phyloP scores from a whole-genome alignment of 2,329 filamentous ascomycete genomes.

The Pestalotiopsis sp. region DNA sequence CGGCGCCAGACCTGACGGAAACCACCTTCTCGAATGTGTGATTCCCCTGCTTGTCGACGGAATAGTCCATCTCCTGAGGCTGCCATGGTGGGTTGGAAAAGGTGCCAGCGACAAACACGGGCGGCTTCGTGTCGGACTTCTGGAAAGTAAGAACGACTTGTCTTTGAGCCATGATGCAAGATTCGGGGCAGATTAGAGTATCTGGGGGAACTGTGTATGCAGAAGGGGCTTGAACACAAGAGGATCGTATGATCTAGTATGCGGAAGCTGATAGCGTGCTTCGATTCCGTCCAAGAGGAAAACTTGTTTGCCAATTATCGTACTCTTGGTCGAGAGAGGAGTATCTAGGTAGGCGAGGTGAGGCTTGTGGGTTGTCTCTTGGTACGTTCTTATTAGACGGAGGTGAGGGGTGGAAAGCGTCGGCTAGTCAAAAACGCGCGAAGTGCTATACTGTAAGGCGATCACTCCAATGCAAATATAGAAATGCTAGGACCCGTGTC shows the following conservation, averaged over 20 bases:
- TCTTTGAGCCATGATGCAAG: conserved; percentile 23
- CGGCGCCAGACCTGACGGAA: conserved; percentile 55
- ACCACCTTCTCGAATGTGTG: conserved; percentile 62
- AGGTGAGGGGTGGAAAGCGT: neutral
- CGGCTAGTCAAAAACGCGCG: neutral
- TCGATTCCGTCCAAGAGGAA: neutral
- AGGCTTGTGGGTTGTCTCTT: neutral
- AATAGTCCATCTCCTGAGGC: conserved; percentile 65
- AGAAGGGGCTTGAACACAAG: neutral
- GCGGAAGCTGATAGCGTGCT: neutral
- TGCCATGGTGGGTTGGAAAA: conserved; percentile 71
- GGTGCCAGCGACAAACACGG: conserved; percentile 71
- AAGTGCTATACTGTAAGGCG: neutral
- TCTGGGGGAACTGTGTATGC: neutral
- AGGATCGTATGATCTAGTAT: neutral
- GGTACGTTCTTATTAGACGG: neutral
- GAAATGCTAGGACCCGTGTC: conserved; percentile 4
- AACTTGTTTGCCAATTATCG: neutral
- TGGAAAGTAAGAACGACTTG: conserved; percentile 63
- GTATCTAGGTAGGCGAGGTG: neutral
- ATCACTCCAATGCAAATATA: conserved; percentile 2
- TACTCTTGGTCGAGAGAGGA: neutral
- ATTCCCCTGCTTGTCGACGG: conserved; percentile 53
- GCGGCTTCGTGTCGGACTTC: conserved; percentile 62
- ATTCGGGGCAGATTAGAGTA: neutral